Evolutionary conservation across 2,329 filamentous ascomycete species (phyloP), one percentile per base, ranked within the genome.

Genomic region (Microdochium nivale): DNA sequence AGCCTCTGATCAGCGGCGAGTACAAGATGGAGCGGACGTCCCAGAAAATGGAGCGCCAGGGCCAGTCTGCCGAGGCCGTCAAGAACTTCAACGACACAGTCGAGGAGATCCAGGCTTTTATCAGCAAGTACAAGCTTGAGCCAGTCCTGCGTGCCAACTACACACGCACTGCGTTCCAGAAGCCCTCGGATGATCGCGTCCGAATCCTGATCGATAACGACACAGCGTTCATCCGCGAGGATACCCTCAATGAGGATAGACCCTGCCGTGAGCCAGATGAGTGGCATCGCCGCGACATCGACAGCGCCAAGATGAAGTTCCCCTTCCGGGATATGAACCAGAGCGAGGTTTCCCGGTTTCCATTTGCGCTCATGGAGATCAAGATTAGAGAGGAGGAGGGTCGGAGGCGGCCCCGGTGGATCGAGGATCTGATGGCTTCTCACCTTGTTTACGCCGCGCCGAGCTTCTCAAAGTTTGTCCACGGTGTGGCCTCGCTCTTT

Each of bases 401-500:
- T 55, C 79, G 81, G 58, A 90, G 88, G 68, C 82, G 84, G 51
- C 86, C 87, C 3, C 81, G 85, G 56, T 99, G 94, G 94, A 77
- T 97, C 32, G 82, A 90, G 59, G 94, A 99, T 59, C 73, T 99
- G 59, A 96, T 95, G 82, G 79, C 81, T 50, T 96, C 90, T 4
- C 92, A 99, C 67, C 79, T 99, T 3, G 88, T 99, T 56, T 90
- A 96, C 65, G 84, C 90, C 47, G 85, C 88, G 0, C 89, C 91
- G 1, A 83, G 87, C 49, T 99, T 99, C 72, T 96, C 90, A 61
- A 99, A 99, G 68, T 99, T 97, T 60, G 87, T 95, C 2, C 92
- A 99, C 62, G 94, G 94, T 55, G 85, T 95, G 3, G 91, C 92
- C 8, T 85, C 86, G 37, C 77, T 99, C 2, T 97, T 97, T 59